A percentile compares a stretch with the other conserved stretches of the same genome.
phyloP scores from a whole-genome alignment of 352 stramenopile species.

The Pythium dissimile region DNA sequence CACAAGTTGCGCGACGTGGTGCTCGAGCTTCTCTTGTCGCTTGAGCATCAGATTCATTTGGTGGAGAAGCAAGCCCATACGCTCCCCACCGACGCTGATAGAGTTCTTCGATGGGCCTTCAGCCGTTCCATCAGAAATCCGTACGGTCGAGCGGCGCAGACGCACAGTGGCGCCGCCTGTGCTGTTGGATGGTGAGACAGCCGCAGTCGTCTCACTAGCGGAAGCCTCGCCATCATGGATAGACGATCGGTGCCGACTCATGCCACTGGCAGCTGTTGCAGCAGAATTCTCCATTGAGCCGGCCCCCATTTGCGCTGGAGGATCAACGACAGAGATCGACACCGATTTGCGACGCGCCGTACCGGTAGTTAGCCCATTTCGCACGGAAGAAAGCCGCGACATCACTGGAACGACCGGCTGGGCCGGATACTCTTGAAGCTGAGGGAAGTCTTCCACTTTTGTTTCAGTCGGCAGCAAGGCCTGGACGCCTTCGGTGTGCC shows the following conservation, averaged over 20 bases:
- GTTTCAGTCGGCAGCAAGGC: constrained; percentile 36
- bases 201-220: neutral
- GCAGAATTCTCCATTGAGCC: neutral
- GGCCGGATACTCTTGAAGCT: constrained; percentile 41
- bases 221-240: neutral
- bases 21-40: constrained; percentile 30
- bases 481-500: constrained; percentile 49
- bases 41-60: constrained; percentile 33
- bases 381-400: constrained; percentile 3
- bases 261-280: neutral
- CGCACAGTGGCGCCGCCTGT: neutral
- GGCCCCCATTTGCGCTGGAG: neutral
- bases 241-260: neutral
- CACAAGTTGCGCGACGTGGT: constrained; percentile 29
- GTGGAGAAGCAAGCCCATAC: constrained; percentile 18
- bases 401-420: neutral
- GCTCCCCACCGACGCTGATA: constrained; percentile 7
- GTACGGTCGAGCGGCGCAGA: neutral
- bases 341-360: constrained; percentile 11
- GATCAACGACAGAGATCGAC: neutral
- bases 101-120: neutral
- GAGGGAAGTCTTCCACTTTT: constrained; percentile 29
- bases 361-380: neutral
- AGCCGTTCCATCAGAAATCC: neutral
- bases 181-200: neutral